A percentile compares a stretch with the other conserved stretches of the same genome.
phyloP scores from a whole-genome alignment of 1,139 yeast species.

The Eremothecium gossypii region DNA sequence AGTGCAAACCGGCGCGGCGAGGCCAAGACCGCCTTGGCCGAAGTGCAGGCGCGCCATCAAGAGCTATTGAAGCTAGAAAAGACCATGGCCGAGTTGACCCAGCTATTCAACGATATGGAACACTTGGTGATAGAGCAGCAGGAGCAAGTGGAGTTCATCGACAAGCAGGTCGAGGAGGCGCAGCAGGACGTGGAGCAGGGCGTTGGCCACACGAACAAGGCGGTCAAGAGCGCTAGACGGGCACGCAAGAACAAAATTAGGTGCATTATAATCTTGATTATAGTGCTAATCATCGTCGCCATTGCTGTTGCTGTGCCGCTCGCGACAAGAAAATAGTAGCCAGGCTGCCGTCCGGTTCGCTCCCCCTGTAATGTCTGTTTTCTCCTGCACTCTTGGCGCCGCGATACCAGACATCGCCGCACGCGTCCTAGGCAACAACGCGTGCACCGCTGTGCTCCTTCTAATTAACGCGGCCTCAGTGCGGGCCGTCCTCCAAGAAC shows the following conservation, averaged over 20 bases:
- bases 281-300: slow-evolving; percentile 56
- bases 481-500: no score
- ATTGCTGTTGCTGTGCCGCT: slow-evolving; percentile 49
- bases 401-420: no score
- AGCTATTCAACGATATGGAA: slow-evolving; percentile 93
- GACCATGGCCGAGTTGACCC: slow-evolving; percentile 92
- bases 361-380: background rate
- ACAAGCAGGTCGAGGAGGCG: slow-evolving; percentile 71
- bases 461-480: no score
- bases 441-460: no score
- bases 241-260: slow-evolving; percentile 90
- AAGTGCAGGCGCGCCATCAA: slow-evolving; percentile 93
- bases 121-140: slow-evolving; percentile 94
- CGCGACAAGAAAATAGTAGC: slow-evolving; percentile 11
- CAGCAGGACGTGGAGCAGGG: slow-evolving; percentile 91
- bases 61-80: slow-evolving; percentile 91
- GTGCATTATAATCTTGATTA: slow-evolving; percentile 60
- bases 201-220: slow-evolving; percentile 87
- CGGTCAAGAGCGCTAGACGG: slow-evolving; percentile 78
- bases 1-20: slow-evolving; percentile 93
- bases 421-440: no score
- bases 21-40: slow-evolving; percentile 90
- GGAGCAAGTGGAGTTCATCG: slow-evolving; percentile 74
- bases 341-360: background rate
- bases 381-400: background rate